Evolutionary conservation across 2,329 filamentous ascomycete genomes (phyloP), one percentile per base, ranked within the genome.

Genomic region (Periconia sp.): DNA sequence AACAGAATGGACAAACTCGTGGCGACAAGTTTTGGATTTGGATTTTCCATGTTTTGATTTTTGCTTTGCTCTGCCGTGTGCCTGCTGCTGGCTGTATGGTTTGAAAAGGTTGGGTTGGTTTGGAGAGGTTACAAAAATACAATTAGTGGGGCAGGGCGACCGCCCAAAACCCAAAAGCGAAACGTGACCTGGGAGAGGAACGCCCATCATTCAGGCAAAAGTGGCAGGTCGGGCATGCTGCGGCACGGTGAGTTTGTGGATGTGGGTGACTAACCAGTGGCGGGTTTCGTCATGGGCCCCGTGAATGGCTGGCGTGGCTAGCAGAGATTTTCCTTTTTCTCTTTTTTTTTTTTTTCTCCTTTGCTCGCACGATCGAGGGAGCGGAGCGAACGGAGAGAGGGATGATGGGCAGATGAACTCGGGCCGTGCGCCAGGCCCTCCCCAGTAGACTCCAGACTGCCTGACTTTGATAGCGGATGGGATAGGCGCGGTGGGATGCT

Each of bases 401-500:
- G 17, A 37, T 37, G 11, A 37, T 37, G 33, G 33, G 33, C 33
- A n/a, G 33, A 37, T 66, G 67, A 71, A 70, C 68, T 61, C 64
- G 63, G 65, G 47, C 68, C 68, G 68, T 67, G 66, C 68, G 51
- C 61, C 23, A 27, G 23, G 23, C 23, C 23, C 23, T 27, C 23
- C 23, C 23, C 8, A 8, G 23, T 27, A 27, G 23, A 27, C 23
- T 27, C 23, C 23, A 27, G 23, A 27, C 23, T 27, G 23, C 3
- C 8, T 27, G 23, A n/a, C n/a, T 27, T 27, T 8, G 23, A 27
- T 27, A 27, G 8, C 8, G 33, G 15, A 37, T 37, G 11, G 33
- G 6, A 37, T n/a, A n/a, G 33, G 14, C 37, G 10, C 37, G 6
- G 35, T 48, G 37, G 45, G 50, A 52, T 45, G 48, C 40, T 18